Evolutionary conservation across 2,329 filamentous ascomycete species (phyloP).

Genomic region (Botryotinia convoluta): DNA sequence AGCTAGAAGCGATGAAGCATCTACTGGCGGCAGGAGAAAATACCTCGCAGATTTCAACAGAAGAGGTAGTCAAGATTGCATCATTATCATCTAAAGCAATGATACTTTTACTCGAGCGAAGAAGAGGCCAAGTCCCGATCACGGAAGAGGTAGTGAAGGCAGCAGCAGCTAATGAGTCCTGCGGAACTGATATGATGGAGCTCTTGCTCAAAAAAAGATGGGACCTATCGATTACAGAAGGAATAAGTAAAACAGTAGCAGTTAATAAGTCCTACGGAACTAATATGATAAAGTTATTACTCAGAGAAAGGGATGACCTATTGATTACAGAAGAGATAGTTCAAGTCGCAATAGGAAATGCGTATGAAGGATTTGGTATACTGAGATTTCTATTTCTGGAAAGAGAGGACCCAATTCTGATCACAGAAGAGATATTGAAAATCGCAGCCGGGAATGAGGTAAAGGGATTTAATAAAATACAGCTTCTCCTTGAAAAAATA

Average conservation of each 20-base stretch:
- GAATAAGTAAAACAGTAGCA: no score
- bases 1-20: not conserved
- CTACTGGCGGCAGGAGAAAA: not conserved
- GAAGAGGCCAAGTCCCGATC: accelerated
- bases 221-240: not conserved
- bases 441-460: no score
- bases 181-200: accelerated
- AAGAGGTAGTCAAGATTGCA: not conserved
- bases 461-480: no score
- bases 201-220: no score
- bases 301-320: no score
- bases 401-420: no score
- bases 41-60: accelerated
- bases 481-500: no score
- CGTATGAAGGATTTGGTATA: accelerated
- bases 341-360: not conserved
- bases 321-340: not conserved
- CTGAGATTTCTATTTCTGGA: not conserved
- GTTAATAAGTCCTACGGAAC: no score
- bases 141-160: not conserved
- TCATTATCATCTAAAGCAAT: not conserved
- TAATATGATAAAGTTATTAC: no score
- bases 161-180: accelerated
- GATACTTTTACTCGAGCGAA: not conserved
- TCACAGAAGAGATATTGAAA: no score